These are phyloP conservation scores for Candida orba DNA, from an alignment of 805 yeast species.

Conservation along the genomic window DNA sequence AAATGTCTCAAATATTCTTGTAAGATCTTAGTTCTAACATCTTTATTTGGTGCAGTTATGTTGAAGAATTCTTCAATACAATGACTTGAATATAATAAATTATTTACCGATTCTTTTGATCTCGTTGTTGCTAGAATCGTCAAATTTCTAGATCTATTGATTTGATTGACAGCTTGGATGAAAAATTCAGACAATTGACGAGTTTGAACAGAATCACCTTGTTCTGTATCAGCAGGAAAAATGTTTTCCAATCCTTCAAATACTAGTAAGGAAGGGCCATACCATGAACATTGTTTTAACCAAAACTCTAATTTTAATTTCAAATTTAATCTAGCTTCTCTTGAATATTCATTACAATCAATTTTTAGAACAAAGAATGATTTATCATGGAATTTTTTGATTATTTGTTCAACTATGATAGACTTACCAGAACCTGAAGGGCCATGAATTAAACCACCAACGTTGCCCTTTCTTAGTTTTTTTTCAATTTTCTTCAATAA, in stretches of 20 bases:
- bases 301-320: constrained; percentile 37
- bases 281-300: constrained; percentile 59
- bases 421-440: constrained; percentile 81
- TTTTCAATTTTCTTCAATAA: constrained; percentile 33
- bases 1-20: constrained; percentile 19
- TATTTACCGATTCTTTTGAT: constrained; percentile 59
- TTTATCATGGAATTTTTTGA: constrained; percentile 27
- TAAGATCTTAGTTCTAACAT: constrained; percentile 44
- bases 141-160: constrained; percentile 35
- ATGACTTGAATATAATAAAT: constrained; percentile 57
- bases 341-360: constrained; percentile 50
- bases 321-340: constrained; percentile 43
- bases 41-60: constrained; percentile 63
- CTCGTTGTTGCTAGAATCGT: constrained; percentile 56
- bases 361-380: constrained; percentile 41
- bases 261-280: constrained; percentile 65
- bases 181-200: constrained; percentile 61
- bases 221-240: constrained; percentile 53
- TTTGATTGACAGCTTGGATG: constrained; percentile 36
- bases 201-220: constrained; percentile 53
- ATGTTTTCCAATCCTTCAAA: constrained; percentile 75
- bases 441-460: constrained; percentile 64
- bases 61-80: constrained; percentile 55
- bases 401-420: constrained; percentile 38
- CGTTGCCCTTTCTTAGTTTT: constrained; percentile 35